Conservation (phyloP, 208 protist genomes). For the Trypanosoma avium region DNA sequence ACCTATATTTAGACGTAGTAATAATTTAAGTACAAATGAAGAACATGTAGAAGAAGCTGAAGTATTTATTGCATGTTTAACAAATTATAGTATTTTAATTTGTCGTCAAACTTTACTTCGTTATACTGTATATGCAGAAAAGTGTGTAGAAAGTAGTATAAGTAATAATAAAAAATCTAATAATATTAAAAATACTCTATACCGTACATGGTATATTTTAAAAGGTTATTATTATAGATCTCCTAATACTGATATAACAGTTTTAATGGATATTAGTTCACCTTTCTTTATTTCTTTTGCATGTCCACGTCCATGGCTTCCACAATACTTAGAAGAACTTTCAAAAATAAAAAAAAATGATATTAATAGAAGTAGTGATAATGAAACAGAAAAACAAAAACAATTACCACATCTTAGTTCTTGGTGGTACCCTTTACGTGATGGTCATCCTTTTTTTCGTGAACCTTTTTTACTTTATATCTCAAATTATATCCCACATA, state of each 20-base stretch:
- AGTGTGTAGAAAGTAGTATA: background rate
- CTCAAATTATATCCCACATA: background rate
- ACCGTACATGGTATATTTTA: conserved; percentile 24
- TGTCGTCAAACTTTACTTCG: conserved; percentile 16
- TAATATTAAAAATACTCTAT: background rate
- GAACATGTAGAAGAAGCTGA: conserved; percentile 15
- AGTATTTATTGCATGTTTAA: conserved; percentile 6
- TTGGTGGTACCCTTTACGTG: conserved; percentile 20
- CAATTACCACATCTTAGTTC: background rate
- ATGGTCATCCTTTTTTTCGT: conserved; percentile 38
- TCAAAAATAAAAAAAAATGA: background rate
- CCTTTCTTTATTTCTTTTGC: background rate
- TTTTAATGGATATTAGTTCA: conserved; percentile 8
- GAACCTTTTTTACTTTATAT: conserved; percentile 26
- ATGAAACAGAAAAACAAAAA: background rate
- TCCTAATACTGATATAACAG: background rate
- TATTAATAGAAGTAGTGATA: background rate
- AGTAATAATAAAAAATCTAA: background rate
- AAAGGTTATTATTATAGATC: conserved; percentile 20
- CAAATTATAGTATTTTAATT: conserved; percentile 13
- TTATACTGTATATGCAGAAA: conserved; percentile 4
- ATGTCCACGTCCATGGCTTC: conserved; percentile 6
- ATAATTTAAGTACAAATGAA: background rate
- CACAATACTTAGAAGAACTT: background rate
- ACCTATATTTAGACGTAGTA: conserved; percentile 8